Conservation (phyloP, 371 early-diverging fungal genomes). For the Mucor plumbeus region DNA sequence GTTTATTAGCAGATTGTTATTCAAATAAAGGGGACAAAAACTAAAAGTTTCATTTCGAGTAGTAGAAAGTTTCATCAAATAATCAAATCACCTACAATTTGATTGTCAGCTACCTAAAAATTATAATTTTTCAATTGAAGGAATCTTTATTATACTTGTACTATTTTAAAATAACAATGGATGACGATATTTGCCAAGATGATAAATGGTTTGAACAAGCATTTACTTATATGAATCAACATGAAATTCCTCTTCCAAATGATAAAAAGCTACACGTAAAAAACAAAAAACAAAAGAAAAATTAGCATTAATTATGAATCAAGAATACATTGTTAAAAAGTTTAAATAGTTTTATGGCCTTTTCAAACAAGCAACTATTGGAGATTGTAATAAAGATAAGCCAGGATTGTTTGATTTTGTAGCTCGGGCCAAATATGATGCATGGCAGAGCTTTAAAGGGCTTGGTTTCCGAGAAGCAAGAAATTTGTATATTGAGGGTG, state of each 20-base stretch:
- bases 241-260: slow-evolving; percentile 38
- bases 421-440: slow-evolving; percentile 57
- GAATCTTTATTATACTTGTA: no score
- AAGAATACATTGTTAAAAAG: background rate
- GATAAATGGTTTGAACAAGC: slow-evolving; percentile 52
- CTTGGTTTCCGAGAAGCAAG: slow-evolving; percentile 35
- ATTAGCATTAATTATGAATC: background rate
- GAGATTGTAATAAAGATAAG: slow-evolving; percentile 42
- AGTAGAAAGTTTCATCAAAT: no score
- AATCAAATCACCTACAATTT: no score
- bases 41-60: no score
- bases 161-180: slow-evolving; percentile 10
- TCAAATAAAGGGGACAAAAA: no score
- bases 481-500: slow-evolving; percentile 39
- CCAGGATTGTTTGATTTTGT: slow-evolving; percentile 55
- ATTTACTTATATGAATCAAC: slow-evolving; percentile 41
- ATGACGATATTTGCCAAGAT: slow-evolving; percentile 32
- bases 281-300: background rate
- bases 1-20: no score
- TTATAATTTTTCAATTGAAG: no score
- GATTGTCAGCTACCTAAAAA: no score
- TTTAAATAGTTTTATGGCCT: slow-evolving; percentile 46
- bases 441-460: slow-evolving; percentile 46
- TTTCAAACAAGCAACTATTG: slow-evolving; percentile 55
- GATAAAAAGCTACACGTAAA: slow-evolving; percentile 50